Conservation (phyloP, 2,329 filamentous ascomycete species). For the Blastomyces parvus region DNA sequence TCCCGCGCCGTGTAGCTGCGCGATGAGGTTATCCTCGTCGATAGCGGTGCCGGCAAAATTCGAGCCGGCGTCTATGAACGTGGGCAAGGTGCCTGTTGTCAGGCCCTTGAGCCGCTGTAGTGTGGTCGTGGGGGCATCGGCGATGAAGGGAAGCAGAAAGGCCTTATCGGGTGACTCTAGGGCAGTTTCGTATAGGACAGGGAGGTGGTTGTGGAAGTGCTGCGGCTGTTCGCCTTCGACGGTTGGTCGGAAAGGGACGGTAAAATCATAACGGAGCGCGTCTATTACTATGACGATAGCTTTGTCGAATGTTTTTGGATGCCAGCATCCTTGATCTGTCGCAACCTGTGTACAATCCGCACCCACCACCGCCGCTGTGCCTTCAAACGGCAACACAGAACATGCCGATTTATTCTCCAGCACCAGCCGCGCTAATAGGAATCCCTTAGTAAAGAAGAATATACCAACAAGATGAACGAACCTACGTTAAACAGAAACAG, state of each 20-base stretch:
- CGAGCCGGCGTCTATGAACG: constrained; percentile 85
- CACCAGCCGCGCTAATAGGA: constrained; percentile 77
- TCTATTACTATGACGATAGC: constrained; percentile 87
- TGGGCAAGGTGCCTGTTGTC: constrained; percentile 89
- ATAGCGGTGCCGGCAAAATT: constrained; percentile 94
- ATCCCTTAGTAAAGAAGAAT: constrained; percentile 88
- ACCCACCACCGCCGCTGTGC: constrained; percentile 16
- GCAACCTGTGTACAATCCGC: constrained; percentile 27
- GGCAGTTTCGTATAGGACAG: constrained; percentile 76
- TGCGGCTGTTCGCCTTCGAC: constrained; percentile 40
- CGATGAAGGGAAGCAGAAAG: constrained; percentile 88
- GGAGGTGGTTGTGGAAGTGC: constrained; percentile 79
- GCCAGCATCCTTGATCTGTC: constrained; percentile 71
- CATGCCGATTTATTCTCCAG: constrained; percentile 68
- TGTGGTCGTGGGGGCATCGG: constrained; percentile 89
- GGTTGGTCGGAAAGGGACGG: constrained; percentile 59
- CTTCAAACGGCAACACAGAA: constrained; percentile 55
- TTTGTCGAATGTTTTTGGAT: constrained; percentile 85
- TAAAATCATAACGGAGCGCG: constrained; percentile 93
- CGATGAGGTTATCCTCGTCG: constrained; percentile 75
- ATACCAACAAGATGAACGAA: constrained; percentile 70
- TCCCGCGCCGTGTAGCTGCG: constrained; percentile 53
- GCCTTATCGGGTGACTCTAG: constrained; percentile 66
- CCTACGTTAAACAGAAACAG: constrained; percentile 29
- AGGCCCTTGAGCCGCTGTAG: constrained; percentile 86